Evolutionary conservation across 1,284 basidiomycete genomes (phyloP).

Genomic region (Ustanciosporium gigantosporum): DNA sequence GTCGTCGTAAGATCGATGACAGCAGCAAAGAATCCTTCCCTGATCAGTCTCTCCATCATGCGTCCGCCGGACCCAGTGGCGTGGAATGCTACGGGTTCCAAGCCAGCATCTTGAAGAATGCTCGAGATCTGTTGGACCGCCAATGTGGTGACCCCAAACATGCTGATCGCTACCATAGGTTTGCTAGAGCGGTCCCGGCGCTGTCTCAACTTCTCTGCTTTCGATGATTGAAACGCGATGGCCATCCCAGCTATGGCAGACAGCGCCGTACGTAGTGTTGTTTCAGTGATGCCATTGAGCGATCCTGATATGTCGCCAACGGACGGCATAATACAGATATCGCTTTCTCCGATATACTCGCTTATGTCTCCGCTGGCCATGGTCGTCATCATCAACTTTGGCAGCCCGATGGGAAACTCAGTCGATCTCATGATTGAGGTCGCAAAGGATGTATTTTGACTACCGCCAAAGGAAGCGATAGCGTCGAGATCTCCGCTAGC

Average conservation of each 20-base stretch:
- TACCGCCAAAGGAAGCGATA: slow-evolving; percentile 29
- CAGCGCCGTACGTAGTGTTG: slow-evolving; percentile 12
- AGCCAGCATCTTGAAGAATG: slow-evolving; percentile 12
- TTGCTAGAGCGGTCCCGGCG: no score
- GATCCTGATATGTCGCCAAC: slow-evolving; percentile 34
- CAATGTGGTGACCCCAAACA: slow-evolving; percentile 35
- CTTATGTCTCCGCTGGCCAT: slow-evolving; percentile 33
- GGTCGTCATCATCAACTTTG: slow-evolving; percentile 34
- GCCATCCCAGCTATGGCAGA: slow-evolving; percentile 34
- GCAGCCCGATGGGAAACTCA: slow-evolving; percentile 22
- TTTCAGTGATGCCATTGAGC: slow-evolving; percentile 24
- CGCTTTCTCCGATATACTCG: slow-evolving; percentile 30
- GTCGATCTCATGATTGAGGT: slow-evolving; percentile 29
- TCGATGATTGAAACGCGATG: neutral
- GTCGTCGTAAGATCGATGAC: slow-evolving; percentile 37
- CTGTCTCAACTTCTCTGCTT: no score
- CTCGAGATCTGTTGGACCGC: slow-evolving; percentile 24
- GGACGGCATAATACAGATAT: slow-evolving; percentile 33
- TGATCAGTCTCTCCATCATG: slow-evolving; percentile 30
- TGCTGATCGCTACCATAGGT: slow-evolving; percentile 26
- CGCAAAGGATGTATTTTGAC: slow-evolving; percentile 30
- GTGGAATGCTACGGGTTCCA: slow-evolving; percentile 35
- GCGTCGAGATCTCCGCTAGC: slow-evolving; percentile 3
- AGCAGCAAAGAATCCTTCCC: slow-evolving; percentile 23
- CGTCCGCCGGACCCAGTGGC: slow-evolving; percentile 29